A percentile compares a stretch with the other conserved stretches of the same genome.
Conservation (phyloP, 2,329 filamentous ascomycete genomes). For the Knufia petricola region DNA sequence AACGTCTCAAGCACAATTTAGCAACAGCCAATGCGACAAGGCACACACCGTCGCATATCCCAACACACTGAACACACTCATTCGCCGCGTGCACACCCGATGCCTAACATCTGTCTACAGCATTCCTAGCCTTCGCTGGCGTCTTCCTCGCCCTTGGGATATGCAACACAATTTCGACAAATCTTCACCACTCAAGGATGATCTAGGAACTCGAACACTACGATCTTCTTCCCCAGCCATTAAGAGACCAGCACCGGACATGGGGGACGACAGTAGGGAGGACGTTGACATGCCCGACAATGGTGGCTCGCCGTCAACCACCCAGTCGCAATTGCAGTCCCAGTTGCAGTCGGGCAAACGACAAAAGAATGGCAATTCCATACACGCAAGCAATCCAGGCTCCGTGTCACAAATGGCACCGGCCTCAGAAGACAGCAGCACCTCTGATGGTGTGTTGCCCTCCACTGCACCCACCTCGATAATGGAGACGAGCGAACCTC, state of each 20-base stretch:
- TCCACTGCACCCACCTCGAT: constrained; percentile 28
- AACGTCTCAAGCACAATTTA: constrained; percentile 4
- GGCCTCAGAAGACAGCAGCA: constrained; percentile 24
- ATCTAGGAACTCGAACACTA: constrained; percentile 21
- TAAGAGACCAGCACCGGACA: constrained; percentile 46
- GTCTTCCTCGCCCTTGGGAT: constrained; percentile 5
- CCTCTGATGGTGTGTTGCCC: constrained; percentile 31
- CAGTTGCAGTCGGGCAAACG: constrained; percentile 15
- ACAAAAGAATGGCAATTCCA: constrained; percentile 11
- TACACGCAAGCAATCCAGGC: constrained; percentile 32
- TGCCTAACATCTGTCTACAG: background rate
- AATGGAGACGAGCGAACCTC: constrained; percentile 19
- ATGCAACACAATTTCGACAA: constrained; percentile 28
- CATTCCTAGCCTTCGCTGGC: background rate
- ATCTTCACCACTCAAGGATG: constrained; percentile 23
- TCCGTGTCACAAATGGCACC: constrained; percentile 17
- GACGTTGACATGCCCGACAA: constrained; percentile 28
- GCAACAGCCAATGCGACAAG: constrained; percentile 7
- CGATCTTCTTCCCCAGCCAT: constrained; percentile 43
- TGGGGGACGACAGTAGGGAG: constrained; percentile 33
- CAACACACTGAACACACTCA: constrained; percentile 1
- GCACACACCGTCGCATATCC: background rate
- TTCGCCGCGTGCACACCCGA: constrained; percentile 5
- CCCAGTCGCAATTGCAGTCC: constrained; percentile 7
- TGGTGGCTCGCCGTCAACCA: constrained; percentile 8